These are phyloP conservation scores for Papiliotrema terrestris DNA, from an alignment of 1,284 basidiomycete species.

Conservation along the genomic window DNA sequence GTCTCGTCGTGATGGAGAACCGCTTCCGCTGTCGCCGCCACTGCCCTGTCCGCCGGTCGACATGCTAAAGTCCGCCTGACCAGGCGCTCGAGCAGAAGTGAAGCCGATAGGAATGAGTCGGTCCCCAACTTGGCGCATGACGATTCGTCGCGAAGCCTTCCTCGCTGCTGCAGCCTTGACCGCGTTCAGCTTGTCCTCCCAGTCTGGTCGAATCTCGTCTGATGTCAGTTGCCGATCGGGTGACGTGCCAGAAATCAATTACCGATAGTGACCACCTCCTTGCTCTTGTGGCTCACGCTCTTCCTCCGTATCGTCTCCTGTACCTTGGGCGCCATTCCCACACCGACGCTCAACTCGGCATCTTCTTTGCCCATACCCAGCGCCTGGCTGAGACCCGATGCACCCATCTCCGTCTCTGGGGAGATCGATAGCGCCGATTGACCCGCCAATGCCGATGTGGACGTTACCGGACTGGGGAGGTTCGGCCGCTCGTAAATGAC, in stretches of 20 bases:
- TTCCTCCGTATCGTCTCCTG: slow-evolving; percentile 48
- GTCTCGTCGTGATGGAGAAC: slow-evolving; percentile 13
- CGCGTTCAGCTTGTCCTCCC: slow-evolving; percentile 86
- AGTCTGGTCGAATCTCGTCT: slow-evolving; percentile 93
- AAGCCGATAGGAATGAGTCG: slow-evolving; percentile 94
- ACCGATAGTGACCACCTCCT: slow-evolving; percentile 87
- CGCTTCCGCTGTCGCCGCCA: slow-evolving; percentile 15
- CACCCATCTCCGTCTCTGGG: slow-evolving; percentile 66
- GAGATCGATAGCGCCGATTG: slow-evolving; percentile 32
- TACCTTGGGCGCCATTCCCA: slow-evolving; percentile 34
- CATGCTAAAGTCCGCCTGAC: slow-evolving; percentile 46
- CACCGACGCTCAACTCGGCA: slow-evolving; percentile 26
- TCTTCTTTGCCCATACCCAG: slow-evolving; percentile 23
- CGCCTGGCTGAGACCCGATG: slow-evolving; percentile 30
- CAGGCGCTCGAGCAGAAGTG: slow-evolving; percentile 54
- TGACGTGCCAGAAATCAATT: slow-evolving; percentile 48
- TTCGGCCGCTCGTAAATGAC: slow-evolving; percentile 78
- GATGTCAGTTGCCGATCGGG: not conserved
- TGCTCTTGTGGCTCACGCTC: slow-evolving; percentile 50
- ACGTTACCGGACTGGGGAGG: slow-evolving; percentile 4
- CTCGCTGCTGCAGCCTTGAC: slow-evolving; percentile 82
- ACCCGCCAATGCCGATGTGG: slow-evolving; percentile 2
- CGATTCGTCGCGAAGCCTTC: slow-evolving; percentile 88
- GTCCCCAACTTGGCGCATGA: slow-evolving; percentile 98
- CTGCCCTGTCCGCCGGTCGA: slow-evolving; percentile 13